Evolutionary conservation across 1,139 yeast species (phyloP), one percentile per base, ranked within the genome.

Genomic region (Sugiyamaella neomexicana): DNA sequence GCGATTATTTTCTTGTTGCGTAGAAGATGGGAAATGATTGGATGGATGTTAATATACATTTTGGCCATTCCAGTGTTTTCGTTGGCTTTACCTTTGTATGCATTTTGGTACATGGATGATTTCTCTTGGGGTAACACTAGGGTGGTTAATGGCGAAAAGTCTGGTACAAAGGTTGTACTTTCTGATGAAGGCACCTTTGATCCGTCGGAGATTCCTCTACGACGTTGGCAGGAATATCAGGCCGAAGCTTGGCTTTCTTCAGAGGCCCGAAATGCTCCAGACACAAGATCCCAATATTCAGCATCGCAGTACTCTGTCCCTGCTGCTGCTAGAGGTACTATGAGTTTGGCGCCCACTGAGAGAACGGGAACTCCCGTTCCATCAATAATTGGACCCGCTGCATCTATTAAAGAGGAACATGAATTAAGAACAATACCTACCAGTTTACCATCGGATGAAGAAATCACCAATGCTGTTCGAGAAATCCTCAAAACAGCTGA

Each of bases 51-150:
- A 36, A 65, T 74, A 9, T 74, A 74, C 58, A 63, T 74, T 36
- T 55, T 70, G 3, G 76, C 77, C 5, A 63, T 74, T 50, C 77
- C 77, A 1, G 57, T 74, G 34, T 74, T 72, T 60, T 68, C 76
- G 2, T 59, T 74, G 7, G 68, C 70, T 5, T 59, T 74, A 27
- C 77, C 77, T 2, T 59, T 74, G 31, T 74, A 74, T 56, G 66
- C 77, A 7, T 74, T 74, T 65, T 74, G 77, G 77, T 62, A 70
- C 59, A 74, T 74, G 77, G 77, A 74, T 54, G 77, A 74, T 61
- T 74, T 74, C 67, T 70, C 75, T 1, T 74, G 77, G 77, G 77
- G 77, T 59, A 71, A 68, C 59, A 74, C 77, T n/a, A 73, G 77
- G 47, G 69, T 74, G 50, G 76, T 74, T 10, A 61, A 68, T 36